Percentiles rank a stretch among this genome's conserved stretches.
phyloP scores from a whole-genome alignment of 2,329 filamentous ascomycete species.

The Phialophora verrucosa region DNA sequence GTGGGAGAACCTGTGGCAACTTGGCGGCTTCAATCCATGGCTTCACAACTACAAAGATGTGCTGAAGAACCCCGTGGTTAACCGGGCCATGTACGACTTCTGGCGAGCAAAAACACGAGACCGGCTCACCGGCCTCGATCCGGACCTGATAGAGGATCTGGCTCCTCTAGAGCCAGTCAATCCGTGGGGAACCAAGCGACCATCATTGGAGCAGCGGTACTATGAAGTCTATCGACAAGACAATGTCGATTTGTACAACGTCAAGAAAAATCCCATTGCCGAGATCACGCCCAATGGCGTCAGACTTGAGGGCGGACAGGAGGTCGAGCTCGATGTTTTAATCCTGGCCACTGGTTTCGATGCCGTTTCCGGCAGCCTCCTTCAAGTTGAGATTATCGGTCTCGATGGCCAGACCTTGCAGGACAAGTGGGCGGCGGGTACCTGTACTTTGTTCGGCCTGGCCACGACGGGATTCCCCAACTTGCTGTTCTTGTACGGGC shows the following conservation, averaged over 20 bases:
- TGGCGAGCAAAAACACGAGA: too few relatives aligned
- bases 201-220: slow-evolving; percentile 55
- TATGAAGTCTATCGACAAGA: slow-evolving; percentile 56
- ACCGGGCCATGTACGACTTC: too few relatives aligned
- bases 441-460: slow-evolving; percentile 49
- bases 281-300: too few relatives aligned
- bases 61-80: too few relatives aligned
- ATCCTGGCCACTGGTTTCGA: slow-evolving; percentile 54
- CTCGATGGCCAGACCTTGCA: slow-evolving; percentile 44
- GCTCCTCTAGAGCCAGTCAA: too few relatives aligned
- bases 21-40: too few relatives aligned
- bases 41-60: too few relatives aligned
- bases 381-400: slow-evolving; percentile 47
- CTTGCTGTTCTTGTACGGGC: slow-evolving; percentile 59
- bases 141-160: too few relatives aligned
- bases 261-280: slow-evolving; percentile 46
- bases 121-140: too few relatives aligned
- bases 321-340: slow-evolving; percentile 50
- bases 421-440: slow-evolving; percentile 46
- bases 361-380: slow-evolving; percentile 49
- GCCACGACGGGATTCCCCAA: slow-evolving; percentile 52
- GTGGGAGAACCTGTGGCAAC: too few relatives aligned
- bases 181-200: slow-evolving; percentile 47
- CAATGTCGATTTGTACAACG: slow-evolving; percentile 54
- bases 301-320: too few relatives aligned